Evolutionary conservation across 208 protist genomes (phyloP).

Genomic region (Porcisia deanei): DNA sequence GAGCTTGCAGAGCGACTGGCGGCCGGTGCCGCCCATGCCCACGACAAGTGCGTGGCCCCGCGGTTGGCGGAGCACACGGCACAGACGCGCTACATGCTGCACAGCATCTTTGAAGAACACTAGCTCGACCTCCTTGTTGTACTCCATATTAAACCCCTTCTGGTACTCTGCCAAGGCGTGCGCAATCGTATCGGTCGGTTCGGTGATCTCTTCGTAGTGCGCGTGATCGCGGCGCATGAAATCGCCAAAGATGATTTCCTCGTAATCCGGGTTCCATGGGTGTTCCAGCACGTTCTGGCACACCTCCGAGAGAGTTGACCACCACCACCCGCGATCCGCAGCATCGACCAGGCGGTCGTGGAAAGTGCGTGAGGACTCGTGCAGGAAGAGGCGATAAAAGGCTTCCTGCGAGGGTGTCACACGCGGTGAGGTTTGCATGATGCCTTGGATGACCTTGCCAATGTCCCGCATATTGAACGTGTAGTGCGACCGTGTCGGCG

Average conservation of each 20-base stretch:
- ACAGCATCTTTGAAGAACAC: slow-evolving; percentile 98
- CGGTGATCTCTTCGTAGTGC: slow-evolving; percentile 75
- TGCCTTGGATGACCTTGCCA: slow-evolving; percentile 96
- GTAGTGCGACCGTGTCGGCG: slow-evolving; percentile 98
- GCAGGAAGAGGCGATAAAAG: slow-evolving; percentile 91
- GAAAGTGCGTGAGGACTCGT: slow-evolving; percentile 97
- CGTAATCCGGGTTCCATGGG: slow-evolving; percentile 61
- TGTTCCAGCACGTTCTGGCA: slow-evolving; percentile 55
- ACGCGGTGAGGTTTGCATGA: slow-evolving; percentile 89
- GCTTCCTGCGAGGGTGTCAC: slow-evolving; percentile 44
- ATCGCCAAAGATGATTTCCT: slow-evolving; percentile 89
- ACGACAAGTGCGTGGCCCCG: slow-evolving; percentile 96
- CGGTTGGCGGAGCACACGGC: slow-evolving; percentile 95
- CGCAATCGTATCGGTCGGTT: slow-evolving; percentile 48
- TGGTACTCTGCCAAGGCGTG: slow-evolving; percentile 85
- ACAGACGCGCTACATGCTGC: slow-evolving; percentile 95
- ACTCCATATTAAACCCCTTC: slow-evolving; percentile 92
- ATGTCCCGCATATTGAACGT: slow-evolving; percentile 99
- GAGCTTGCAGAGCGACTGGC: slow-evolving; percentile 95
- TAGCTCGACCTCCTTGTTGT: slow-evolving; percentile 91
- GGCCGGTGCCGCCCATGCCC: slow-evolving; percentile 97
- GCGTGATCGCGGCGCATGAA: slow-evolving; percentile 92
- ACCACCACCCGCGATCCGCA: slow-evolving; percentile 93
- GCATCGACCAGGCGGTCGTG: slow-evolving; percentile 96
- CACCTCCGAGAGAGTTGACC: slow-evolving; percentile 68